Evolutionary conservation across 2,329 filamentous ascomycete genomes (phyloP).

Genomic region (Sphaerulina musiva): DNA sequence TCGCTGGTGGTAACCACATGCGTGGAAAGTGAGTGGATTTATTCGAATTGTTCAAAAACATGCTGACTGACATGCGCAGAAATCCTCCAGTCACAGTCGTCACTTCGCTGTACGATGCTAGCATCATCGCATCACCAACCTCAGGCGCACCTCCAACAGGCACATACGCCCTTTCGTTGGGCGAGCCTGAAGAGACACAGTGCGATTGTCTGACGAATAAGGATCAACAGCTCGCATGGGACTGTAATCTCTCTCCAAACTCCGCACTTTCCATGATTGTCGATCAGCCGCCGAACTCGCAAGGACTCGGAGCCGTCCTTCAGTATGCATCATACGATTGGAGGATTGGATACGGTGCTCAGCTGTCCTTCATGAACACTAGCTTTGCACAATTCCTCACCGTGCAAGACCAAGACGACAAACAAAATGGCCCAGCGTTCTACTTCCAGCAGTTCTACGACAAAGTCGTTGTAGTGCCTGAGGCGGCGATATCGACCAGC

Average conservation of each 20-base stretch:
- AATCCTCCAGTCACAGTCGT: conserved; percentile 19
- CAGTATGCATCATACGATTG: conserved; percentile 28
- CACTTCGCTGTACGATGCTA: conserved; percentile 32
- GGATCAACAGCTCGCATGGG: conserved; percentile 55
- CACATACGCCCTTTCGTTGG: conserved; percentile 48
- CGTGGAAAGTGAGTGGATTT: conserved; percentile 22
- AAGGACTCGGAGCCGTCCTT: conserved; percentile 26
- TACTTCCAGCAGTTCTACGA: conserved; percentile 59
- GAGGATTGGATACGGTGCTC: conserved; percentile 54
- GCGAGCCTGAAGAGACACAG: conserved; percentile 46
- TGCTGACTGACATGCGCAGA: conserved; percentile 13
- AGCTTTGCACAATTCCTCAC: conserved; percentile 43
- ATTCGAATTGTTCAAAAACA: background rate
- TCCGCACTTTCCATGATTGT: conserved; percentile 29
- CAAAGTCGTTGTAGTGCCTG: conserved; percentile 54
- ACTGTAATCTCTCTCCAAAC: conserved; percentile 47
- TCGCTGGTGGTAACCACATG: conserved; percentile 22
- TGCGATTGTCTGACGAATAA: conserved; percentile 54
- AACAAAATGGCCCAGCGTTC: conserved; percentile 53
- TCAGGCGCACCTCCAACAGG: conserved; percentile 52
- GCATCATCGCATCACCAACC: conserved; percentile 44
- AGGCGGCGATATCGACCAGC: conserved; percentile 27
- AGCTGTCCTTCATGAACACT: conserved; percentile 45
- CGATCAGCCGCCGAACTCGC: conserved; percentile 16
- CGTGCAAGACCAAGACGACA: conserved; percentile 52